A percentile compares a stretch with the other conserved stretches of the same genome.
phyloP scores from a whole-genome alignment of 1,284 basidiomycete genomes.

The Lignosus rhinocerotis region DNA sequence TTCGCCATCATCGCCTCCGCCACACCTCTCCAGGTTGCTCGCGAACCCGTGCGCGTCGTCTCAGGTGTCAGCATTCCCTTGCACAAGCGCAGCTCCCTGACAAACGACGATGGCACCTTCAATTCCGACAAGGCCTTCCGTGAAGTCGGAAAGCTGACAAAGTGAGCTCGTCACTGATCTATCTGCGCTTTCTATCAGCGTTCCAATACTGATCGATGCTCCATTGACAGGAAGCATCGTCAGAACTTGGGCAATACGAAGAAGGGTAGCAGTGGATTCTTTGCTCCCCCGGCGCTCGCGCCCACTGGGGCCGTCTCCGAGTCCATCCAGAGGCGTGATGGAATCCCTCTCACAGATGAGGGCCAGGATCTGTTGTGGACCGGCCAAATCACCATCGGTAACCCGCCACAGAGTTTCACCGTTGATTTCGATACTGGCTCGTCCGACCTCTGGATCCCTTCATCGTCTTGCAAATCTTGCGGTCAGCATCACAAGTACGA shows the following conservation, averaged over 20 bases:
- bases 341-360: conserved; percentile 20
- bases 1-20: conserved; percentile 26
- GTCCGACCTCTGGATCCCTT: conserved; percentile 31
- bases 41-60: conserved; percentile 8
- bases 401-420: conserved; percentile 21
- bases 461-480: conserved; percentile 24
- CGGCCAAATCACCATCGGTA: conserved; percentile 26
- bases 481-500: conserved; percentile 30
- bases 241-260: conserved; percentile 24
- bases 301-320: conserved; percentile 9
- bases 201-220: not conserved
- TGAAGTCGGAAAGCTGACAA: conserved; percentile 22
- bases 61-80: conserved; percentile 16
- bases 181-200: not conserved
- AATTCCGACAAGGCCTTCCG: conserved; percentile 19
- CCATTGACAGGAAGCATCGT: conserved; percentile 23
- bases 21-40: conserved; percentile 15
- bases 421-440: conserved; percentile 33
- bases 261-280: conserved; percentile 15
- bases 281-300: conserved; percentile 7
- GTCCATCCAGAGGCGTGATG: conserved; percentile 10
- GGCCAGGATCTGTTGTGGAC: conserved; percentile 22
- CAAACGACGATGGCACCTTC: conserved; percentile 27
- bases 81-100: conserved; percentile 24
- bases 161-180: conserved; percentile 10